phyloP scores from a whole-genome alignment of 805 yeast genomes.

The Ogataea methanolica region DNA sequence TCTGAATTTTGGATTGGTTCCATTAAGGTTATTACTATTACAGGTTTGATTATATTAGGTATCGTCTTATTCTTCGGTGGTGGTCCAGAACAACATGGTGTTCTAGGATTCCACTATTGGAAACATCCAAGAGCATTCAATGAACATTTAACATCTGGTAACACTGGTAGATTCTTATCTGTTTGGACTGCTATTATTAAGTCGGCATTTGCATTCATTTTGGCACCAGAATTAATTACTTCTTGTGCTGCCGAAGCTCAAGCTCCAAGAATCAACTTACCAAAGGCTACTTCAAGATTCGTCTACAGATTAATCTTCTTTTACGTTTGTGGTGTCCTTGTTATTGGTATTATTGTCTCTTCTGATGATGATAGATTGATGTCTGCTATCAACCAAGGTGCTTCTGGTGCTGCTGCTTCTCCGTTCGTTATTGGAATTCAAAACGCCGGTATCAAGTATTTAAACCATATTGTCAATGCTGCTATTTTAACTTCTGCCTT shows the following conservation, averaged over 20 bases:
- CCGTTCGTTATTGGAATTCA: slow-evolving; percentile 85
- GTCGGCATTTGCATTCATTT: slow-evolving; percentile 61
- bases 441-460: slow-evolving; percentile 57
- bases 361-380: slow-evolving; percentile 37
- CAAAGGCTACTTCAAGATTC: slow-evolving; percentile 30
- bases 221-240: slow-evolving; percentile 30
- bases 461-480: slow-evolving; percentile 77
- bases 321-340: slow-evolving; percentile 31
- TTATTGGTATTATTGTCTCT: slow-evolving; percentile 47
- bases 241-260: slow-evolving; percentile 31
- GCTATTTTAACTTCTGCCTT: slow-evolving; percentile 49
- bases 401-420: slow-evolving; percentile 66
- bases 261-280: slow-evolving; percentile 29
- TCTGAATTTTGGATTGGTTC: slow-evolving; percentile 64
- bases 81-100: slow-evolving; percentile 44
- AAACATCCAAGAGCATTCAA: slow-evolving; percentile 41
- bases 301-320: slow-evolving; percentile 29
- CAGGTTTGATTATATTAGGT: slow-evolving; percentile 56
- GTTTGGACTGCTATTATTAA: slow-evolving; percentile 59
- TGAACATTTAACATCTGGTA: slow-evolving; percentile 44
- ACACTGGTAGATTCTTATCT: slow-evolving; percentile 59
- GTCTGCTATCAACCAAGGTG: slow-evolving; percentile 42
- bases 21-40: slow-evolving; percentile 59
- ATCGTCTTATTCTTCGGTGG: slow-evolving; percentile 62
- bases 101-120: slow-evolving; percentile 43